Evolutionary conservation across 2,329 filamentous ascomycete species (phyloP), one percentile per base, ranked within the genome.

Genomic region (Diaporthe caulivora): DNA sequence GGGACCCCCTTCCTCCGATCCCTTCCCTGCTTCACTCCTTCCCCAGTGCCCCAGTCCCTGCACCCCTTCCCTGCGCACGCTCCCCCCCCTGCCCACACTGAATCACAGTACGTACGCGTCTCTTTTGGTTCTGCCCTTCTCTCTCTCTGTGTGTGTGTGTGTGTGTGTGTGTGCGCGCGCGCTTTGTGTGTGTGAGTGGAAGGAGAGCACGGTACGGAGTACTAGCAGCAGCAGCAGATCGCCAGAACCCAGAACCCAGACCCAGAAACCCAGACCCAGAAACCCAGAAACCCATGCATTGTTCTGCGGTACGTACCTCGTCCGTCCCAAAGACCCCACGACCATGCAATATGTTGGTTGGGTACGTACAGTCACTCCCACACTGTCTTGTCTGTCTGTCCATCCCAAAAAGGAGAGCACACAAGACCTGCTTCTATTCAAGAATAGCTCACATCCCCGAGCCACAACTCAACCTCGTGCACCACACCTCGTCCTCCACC

Each of bases 391-490:
- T 49, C 34, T 34, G 34, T 34, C 9, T 9, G 60, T 65, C 60
- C 60, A 37, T 34, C 44, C 60, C 62, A 67, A 67, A 53, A 47
- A 47, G 34, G 62, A 67, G 62, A 53, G 29, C 44, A 21, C 11
- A 40, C 24, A 44, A 24, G 9, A 18, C 9, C 62, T 67, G 44
- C 31, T 53, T 40, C 31, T 40, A 53, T 67, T 67, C 62, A 67
- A 67, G 62, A 65, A 53, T 67, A 53, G 47, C 62, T 40, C 62
- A 40, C 47, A 40, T 53, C 62, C 62, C 62, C 62, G 62, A 67
- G n/a, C 44, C 62, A 53, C 62, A 67, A 31, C 47, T 67, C 47
- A 40, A 53, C 62, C 44, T 21, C 29, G n/a, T 53, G n/a, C n/a
- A 37, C 62, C 62, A 40, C 62, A 40, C 62, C 44, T 17, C 21